Conservation (phyloP, 78 protist species). For the Blattamonas nauphoetae region DNA sequence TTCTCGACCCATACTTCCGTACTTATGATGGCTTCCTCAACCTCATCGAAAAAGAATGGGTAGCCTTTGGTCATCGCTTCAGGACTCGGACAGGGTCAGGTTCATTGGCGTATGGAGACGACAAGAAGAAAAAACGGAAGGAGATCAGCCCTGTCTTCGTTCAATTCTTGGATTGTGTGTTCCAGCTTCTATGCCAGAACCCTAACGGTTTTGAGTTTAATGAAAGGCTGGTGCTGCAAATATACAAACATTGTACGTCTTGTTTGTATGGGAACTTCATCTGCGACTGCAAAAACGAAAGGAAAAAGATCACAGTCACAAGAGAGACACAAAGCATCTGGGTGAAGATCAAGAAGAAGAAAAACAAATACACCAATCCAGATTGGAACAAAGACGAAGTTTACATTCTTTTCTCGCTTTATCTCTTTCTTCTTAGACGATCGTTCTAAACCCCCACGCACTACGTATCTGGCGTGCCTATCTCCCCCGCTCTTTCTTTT, state of each 20-base stretch:
- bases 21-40: background rate
- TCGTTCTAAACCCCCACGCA: too few species aligned
- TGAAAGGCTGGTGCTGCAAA: background rate
- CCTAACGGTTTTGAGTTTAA: background rate
- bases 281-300: too few species aligned
- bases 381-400: too few species aligned
- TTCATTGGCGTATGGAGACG: background rate
- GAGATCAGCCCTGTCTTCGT: constrained; percentile 5
- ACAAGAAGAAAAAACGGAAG: background rate
- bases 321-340: too few species aligned
- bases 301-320: too few species aligned
- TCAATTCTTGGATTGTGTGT: background rate
- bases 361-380: too few species aligned
- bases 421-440: too few species aligned
- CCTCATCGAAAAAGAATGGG: constrained; percentile 36
- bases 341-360: too few species aligned
- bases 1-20: constrained; percentile 36
- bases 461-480: too few species aligned
- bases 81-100: background rate
- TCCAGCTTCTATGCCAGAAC: background rate
- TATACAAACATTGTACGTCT: background rate
- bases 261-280: background rate
- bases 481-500: too few species aligned
- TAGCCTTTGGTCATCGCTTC: background rate
- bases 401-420: too few species aligned